Base-by-base conservation (phyloP, 2,329 filamentous ascomycete genomes). In the Botryosphaeria dothidea region DNA sequence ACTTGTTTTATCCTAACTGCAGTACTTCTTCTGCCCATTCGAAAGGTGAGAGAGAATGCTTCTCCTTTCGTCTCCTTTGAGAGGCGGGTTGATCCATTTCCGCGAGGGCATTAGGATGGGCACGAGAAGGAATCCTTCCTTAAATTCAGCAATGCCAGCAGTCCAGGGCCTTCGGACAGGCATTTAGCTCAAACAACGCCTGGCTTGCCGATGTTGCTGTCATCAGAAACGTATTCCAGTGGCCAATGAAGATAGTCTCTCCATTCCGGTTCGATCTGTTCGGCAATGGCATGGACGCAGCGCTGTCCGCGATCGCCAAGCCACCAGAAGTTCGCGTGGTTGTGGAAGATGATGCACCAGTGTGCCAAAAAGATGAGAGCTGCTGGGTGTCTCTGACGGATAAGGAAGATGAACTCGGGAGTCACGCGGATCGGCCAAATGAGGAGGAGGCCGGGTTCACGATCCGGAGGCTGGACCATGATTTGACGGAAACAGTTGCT, bases 251-350 rank as follows among this genome's bases (percentile, higher is more conserved):
- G 38, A 7, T 38, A 48, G 9, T 57, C 34, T 15, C 56, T 46
- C 65, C 65, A 67, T 27, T 21, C 25, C 3, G 54, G 54, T 23
- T 65, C 65, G 19, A 67, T 46, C 21, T 48, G 19, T 21, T 65
- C 48, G 13, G 45, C 25, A 25, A 67, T 65, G 9, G 43, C 57
- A 17, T 38, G 19, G n/a, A 67, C 64, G 7, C 64, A 46, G 6
- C 56, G 45, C 9, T 36, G 21, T n/a, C 54, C 74, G 74, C 77
- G 76, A 1, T 73, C 74, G 2, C 73, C 64, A 65, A 78, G 71
- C 80, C 78, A 79, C 79, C 72, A 81, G 71, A 75, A 78, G 13
- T 68, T 65, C 69, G 69, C 65, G 63, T 78, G 77, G 5, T 77
- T 69, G 23, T 72, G 71, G 2, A 80, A 67, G 7, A 78, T 67